Evolutionary conservation across 75 land plant genomes (phyloP), one percentile per base, ranked within the genome.

Genomic region (Pinus tabuliformis): DNA sequence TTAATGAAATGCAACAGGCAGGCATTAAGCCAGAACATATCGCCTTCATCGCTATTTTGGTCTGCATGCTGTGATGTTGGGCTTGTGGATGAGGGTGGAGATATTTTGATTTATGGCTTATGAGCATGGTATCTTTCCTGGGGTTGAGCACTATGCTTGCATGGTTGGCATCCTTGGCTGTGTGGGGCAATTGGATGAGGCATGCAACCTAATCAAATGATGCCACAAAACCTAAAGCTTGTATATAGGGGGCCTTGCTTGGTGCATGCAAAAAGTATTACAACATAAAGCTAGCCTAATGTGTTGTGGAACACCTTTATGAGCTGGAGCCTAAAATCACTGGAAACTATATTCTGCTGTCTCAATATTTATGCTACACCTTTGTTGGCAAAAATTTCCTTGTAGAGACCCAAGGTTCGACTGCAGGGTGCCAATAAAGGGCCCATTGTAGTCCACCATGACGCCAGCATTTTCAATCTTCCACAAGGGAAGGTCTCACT

Each of bases 11-110:
- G 82, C 70, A 75, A 63, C 39, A 18, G 30, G 56, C 21, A 24
- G 82, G 62, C 21, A n/a, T 74, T 56, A 62, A 72, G 62, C 86
- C 86, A 16, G 64, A 84, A 58, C 70, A 73, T 20, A 71, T 84
- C 28, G 80, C 86, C 15, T 59, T 80, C 17, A 7, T 66, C 3
- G 62, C 42, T 20, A 60, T 84, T 16, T 79, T 84, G n/a, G 20
- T 66, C 76, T 21, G 86, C 86, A 54, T 84, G 84, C 58, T 72
- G 59, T 62, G 79, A 80, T 80, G 73, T 82, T 12, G 86, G 86
- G 9, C 76, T 84, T 12, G 79, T 80, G 56, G 63, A 77, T 14
- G 76, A 76, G 52, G 86, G 79, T 18, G 49, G 18, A 20, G 28
- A 15, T 64, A 58, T 26, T 84, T 84, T 58, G 28, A 59, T 36